Percentiles rank a stretch among this genome's conserved stretches.
phyloP scores from a whole-genome alignment of 1,139 yeast species.

The Suhomyces choctaworum region DNA sequence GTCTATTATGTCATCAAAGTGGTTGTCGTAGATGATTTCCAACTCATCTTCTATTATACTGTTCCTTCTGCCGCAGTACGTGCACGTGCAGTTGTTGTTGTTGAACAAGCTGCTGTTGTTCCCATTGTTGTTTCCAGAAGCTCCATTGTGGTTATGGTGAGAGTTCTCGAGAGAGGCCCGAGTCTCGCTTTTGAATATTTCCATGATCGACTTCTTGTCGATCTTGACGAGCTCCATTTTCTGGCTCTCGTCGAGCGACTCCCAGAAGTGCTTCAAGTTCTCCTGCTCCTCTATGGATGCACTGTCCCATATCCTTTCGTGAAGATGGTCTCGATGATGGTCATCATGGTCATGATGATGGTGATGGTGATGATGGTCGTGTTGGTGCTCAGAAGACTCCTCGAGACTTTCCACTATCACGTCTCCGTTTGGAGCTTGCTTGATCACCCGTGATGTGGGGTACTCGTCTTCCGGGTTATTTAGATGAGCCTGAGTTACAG shows the following conservation, averaged over 20 bases:
- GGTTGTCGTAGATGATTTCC: constrained; percentile 53
- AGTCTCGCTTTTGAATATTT: constrained; percentile 50
- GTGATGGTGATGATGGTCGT: constrained; percentile 5
- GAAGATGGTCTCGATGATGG: constrained; percentile 15
- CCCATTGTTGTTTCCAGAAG: not conserved
- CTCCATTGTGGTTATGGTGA: constrained; percentile 7
- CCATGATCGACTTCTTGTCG: constrained; percentile 70
- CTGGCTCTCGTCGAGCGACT: constrained; percentile 56
- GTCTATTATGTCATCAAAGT: constrained; percentile 53
- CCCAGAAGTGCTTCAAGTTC: constrained; percentile 69
- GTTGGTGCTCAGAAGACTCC: constrained; percentile 5
- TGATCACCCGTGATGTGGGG: constrained; percentile 71
- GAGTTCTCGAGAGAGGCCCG: constrained; percentile 14
- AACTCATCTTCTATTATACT: constrained; percentile 76
- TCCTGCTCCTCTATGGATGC: constrained; percentile 59
- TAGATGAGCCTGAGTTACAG: constrained; percentile 41
- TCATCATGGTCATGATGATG: constrained; percentile 4
- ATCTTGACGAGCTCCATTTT: constrained; percentile 65
- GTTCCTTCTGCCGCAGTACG: constrained; percentile 77
- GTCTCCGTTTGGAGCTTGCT: constrained; percentile 72
- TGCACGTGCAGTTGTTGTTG: constrained; percentile 57
- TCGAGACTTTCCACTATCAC: constrained; percentile 60
- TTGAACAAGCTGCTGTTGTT: constrained; percentile 9
- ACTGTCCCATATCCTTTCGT: constrained; percentile 56
- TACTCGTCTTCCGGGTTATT: constrained; percentile 63